phyloP scores from a whole-genome alignment of 2,329 filamentous ascomycete genomes.

The Dryadomyces quercus-mongolicae region DNA sequence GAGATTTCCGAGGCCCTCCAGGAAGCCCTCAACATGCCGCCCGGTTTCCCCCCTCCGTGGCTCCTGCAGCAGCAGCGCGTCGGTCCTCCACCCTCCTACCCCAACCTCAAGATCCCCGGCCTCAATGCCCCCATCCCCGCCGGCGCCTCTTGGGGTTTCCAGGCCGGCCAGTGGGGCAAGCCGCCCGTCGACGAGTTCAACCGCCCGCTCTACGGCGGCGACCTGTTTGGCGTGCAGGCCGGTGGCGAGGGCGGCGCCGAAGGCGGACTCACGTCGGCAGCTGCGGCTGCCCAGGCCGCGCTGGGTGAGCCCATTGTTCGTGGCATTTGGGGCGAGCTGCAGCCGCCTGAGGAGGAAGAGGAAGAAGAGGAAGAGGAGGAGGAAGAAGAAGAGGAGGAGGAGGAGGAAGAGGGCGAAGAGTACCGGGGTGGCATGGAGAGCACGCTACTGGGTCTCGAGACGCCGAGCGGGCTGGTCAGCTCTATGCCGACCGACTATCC shows the following conservation, averaged over 20 bases:
- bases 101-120: constrained; percentile 86
- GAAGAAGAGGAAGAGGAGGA: constrained; percentile 59
- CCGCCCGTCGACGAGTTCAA: constrained; percentile 91
- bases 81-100: constrained; percentile 87
- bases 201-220: constrained; percentile 80
- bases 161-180: constrained; percentile 91
- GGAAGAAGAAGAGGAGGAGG: constrained; percentile 50
- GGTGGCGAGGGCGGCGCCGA: constrained; percentile 13
- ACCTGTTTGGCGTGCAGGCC: constrained; percentile 70
- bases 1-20: constrained; percentile 82
- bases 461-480: constrained; percentile 68
- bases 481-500: constrained; percentile 70
- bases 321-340: constrained; percentile 83
- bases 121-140: constrained; percentile 86
- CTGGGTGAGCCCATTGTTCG: constrained; percentile 73
- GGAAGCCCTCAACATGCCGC: constrained; percentile 87
- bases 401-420: constrained; percentile 56
- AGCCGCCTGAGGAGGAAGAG: constrained; percentile 64
- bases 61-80: constrained; percentile 93
- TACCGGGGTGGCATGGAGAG: constrained; percentile 34
- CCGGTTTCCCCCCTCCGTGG: constrained; percentile 89
- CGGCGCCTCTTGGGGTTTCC: constrained; percentile 87
- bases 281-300: constrained; percentile 14
- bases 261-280: constrained; percentile 20
- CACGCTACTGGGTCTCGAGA: constrained; percentile 67